Base-by-base conservation (phyloP, 2,329 filamentous ascomycete species). In the Colletotrichum lentis region DNA sequence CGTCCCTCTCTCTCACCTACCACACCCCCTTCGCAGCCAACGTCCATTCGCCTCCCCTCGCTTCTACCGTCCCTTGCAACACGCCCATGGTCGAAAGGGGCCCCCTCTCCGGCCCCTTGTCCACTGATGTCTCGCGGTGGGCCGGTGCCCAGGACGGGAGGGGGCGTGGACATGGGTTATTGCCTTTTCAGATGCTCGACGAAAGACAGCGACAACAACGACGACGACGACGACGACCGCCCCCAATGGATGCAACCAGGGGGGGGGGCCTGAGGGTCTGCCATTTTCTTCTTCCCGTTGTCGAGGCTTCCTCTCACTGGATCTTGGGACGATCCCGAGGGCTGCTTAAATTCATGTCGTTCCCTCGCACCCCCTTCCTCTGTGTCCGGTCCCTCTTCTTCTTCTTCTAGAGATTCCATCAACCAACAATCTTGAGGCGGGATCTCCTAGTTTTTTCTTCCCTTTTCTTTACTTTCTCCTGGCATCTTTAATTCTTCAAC, bases 321-420 rank as follows among this genome's bases (percentile, higher is more conserved):
- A 50, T 27, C 73, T 75, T 73, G 72, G 73, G 80, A 73, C 74
- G 78, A 81, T 79, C 80, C 75, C 72, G 65, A 67, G 71, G 73
- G 72, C 73, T 74, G 76, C 77, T 80, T 83, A 83, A 81, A 80
- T 77, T 78, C 76, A 78, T 79, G 77, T 75, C 76, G 75, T 74
- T 73, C 72, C 67, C 67, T 68, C 74, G 67, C 64, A 43, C 49
- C 46, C 61, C 63, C 73, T 72, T 73, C 70, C 71, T 74, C 75
- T 73, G 73, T 71, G 73, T 74, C 71, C 71, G 73, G 75, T 74
- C 75, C 70, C 68, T 70, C 60, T 72, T 27, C 27, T 50, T 20
- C n/a, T n/a, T n/a, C n/a, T 55, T 22, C 31, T 55, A 57, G 62
- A 57, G 43, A 50, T 46, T 58, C 65, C 49, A 62, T 20, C 24